Conservation (phyloP, 1,139 yeast genomes). For the Debaryomyces subglobosus region DNA sequence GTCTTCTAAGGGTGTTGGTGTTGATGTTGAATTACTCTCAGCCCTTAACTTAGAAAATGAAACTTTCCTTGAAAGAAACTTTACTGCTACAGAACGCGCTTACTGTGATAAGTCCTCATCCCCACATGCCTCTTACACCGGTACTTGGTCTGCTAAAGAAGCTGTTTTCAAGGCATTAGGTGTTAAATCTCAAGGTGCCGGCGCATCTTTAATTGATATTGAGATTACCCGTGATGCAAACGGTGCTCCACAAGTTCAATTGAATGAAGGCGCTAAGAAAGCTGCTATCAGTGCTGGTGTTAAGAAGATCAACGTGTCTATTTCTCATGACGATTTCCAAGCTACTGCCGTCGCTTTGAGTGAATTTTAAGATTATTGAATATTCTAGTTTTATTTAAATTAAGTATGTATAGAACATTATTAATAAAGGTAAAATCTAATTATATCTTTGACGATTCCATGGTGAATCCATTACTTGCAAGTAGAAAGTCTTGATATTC, state of each 20-base stretch:
- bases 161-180: slow-evolving; percentile 97
- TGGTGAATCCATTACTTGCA: background rate
- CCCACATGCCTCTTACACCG: slow-evolving; percentile 91
- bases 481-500: background rate
- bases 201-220: slow-evolving; percentile 89
- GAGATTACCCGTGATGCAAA: slow-evolving; percentile 76
- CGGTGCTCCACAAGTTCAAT: slow-evolving; percentile 81
- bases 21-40: slow-evolving; percentile 88
- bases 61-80: slow-evolving; percentile 89
- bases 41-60: slow-evolving; percentile 82
- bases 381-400: background rate
- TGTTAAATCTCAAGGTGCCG: slow-evolving; percentile 90
- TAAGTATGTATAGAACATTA: background rate
- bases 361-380: slow-evolving; percentile 45
- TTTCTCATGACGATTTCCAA: slow-evolving; percentile 95
- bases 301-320: slow-evolving; percentile 76
- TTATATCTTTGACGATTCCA: background rate
- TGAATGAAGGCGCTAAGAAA: slow-evolving; percentile 73
- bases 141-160: slow-evolving; percentile 99
- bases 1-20: slow-evolving; percentile 81
- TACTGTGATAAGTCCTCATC: slow-evolving; percentile 76
- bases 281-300: slow-evolving; percentile 78
- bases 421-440: background rate
- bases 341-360: slow-evolving; percentile 97
- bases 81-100: slow-evolving; percentile 74